These are phyloP conservation scores for Salix udensis DNA, from an alignment of 345 rosid species.

Conservation along the genomic window DNA sequence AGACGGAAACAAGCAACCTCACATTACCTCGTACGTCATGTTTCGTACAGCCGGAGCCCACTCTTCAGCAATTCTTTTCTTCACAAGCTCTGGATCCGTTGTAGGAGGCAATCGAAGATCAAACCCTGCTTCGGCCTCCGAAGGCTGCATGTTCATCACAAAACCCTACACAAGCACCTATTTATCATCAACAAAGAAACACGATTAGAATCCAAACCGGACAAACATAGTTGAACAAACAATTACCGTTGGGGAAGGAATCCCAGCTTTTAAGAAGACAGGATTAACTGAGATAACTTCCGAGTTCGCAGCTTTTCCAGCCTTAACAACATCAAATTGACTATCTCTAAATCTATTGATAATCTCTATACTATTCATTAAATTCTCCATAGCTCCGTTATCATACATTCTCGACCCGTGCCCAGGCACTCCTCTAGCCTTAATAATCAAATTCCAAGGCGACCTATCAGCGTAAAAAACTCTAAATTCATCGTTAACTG, in stretches of 20 bases:
- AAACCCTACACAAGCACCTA: slow-evolving; percentile 47
- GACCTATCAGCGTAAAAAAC: slow-evolving; percentile 74
- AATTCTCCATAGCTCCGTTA: slow-evolving; percentile 79
- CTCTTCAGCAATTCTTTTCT: slow-evolving; percentile 64
- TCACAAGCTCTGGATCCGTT: slow-evolving; percentile 54
- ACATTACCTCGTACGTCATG: slow-evolving; percentile 57
- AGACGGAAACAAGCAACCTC: no score
- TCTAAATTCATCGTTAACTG: slow-evolving; percentile 52
- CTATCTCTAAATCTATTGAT: slow-evolving; percentile 63
- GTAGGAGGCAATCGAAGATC: slow-evolving; percentile 79
- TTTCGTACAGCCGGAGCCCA: slow-evolving; percentile 86
- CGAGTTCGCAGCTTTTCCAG: slow-evolving; percentile 55
- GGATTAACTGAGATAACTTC: slow-evolving; percentile 89
- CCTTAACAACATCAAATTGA: slow-evolving; percentile 72
- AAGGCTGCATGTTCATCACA: slow-evolving; percentile 93
- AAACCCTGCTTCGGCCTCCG: slow-evolving; percentile 93
- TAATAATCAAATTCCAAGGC: slow-evolving; percentile 55
- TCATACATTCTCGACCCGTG: slow-evolving; percentile 83
- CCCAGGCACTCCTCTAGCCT: slow-evolving; percentile 65
- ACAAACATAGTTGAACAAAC: neutral
- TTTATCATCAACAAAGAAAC: neutral
- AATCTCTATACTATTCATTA: slow-evolving; percentile 77
- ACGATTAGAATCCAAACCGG: neutral
- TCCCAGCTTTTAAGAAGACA: slow-evolving; percentile 79
- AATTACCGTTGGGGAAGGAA: slow-evolving; percentile 60